Evolutionary conservation across 2,329 filamentous ascomycete species (phyloP).

Genomic region (Colletotrichum sp.): DNA sequence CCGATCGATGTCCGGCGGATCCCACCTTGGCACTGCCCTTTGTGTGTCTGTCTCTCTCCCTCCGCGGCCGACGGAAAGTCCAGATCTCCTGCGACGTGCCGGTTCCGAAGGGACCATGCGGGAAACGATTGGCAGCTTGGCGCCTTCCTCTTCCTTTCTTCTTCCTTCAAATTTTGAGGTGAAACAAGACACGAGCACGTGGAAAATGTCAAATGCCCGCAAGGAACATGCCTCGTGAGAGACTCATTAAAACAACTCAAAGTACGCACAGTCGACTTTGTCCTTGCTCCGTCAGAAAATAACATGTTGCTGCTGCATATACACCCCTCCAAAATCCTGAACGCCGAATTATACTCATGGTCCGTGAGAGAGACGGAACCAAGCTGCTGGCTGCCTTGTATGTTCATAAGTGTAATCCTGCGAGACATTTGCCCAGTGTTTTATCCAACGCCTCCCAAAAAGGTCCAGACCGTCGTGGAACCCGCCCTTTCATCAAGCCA

Average conservation of each 20-base stretch:
- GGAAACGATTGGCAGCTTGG: not conserved
- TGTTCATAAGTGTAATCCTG: not conserved
- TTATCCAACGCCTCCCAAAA: not conserved
- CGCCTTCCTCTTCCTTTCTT: not conserved
- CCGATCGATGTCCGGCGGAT: not conserved
- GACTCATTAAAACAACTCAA: not conserved
- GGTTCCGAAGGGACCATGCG: not conserved
- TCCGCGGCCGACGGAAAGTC: not conserved
- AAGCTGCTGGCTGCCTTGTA: not conserved
- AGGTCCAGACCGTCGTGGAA: slow-evolving; percentile 15
- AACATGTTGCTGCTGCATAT: not conserved
- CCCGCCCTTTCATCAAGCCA: slow-evolving; percentile 3
- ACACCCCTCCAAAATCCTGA: not conserved
- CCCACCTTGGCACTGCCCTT: not conserved
- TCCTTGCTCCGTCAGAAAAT: not conserved
- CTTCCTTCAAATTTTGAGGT: not conserved
- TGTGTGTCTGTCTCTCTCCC: not conserved
- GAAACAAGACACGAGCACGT: slow-evolving; percentile 4
- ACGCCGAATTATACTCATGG: slow-evolving; percentile 4
- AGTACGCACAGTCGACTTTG: not conserved
- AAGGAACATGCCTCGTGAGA: not conserved
- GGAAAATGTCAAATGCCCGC: not conserved
- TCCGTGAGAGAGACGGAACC: not conserved
- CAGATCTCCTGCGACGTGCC: not conserved
- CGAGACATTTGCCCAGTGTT: not conserved